Evolutionary conservation across 768 basidiomycete genomes (phyloP), one percentile per base, ranked within the genome.

Genomic region (Panaeolus papilionaceus): DNA sequence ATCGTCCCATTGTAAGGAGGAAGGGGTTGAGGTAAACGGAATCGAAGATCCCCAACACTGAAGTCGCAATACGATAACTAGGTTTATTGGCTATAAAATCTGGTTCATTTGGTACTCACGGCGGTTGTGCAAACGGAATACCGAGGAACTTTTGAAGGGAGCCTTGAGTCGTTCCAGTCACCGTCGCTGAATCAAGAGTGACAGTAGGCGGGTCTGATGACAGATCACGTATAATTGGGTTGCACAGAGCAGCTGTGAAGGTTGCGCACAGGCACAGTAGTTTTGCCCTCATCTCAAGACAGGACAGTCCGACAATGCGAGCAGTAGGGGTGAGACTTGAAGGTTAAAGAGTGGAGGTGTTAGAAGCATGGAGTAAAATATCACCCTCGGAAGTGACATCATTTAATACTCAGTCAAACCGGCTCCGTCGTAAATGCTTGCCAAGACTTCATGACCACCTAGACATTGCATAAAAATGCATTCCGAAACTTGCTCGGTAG

Each of bases 51-150:
- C 26, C 81, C 79, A 45, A 75, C 68, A 16, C 77, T 79, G n/a
- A 4, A 18, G 26, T 10, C 6, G 6, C 12, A 8, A 16, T 65
- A 9, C 28, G 4, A 11, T 10, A 6, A 63, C 8, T n/a, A 33
- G 2, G 45, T 37, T 12, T 23, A 28, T n/a, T n/a, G 62, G 1
- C 12, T 4, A 14, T 4, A 12, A 12, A n/a, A 49, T n/a, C 28
- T 2, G 0, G n/a, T 44, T 14, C 16, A 40, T 40, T 40, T 18
- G 26, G 12, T 0, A 72, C 82, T 70, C 70, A 85, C 85, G 83
- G 83, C 14, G 85, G 79, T 66, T 79, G 72, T 0, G 84, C 84
- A 63, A 81, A 86, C 14, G 84, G 84, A 38, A 87, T 85, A 2
- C 85, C 85, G 2, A 85, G 73, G 68, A 84, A 87, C 61, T 80